These are phyloP conservation scores for Saccharomyces hybrid DNA, from an alignment of 1,139 yeast species.

Conservation along the genomic window DNA sequence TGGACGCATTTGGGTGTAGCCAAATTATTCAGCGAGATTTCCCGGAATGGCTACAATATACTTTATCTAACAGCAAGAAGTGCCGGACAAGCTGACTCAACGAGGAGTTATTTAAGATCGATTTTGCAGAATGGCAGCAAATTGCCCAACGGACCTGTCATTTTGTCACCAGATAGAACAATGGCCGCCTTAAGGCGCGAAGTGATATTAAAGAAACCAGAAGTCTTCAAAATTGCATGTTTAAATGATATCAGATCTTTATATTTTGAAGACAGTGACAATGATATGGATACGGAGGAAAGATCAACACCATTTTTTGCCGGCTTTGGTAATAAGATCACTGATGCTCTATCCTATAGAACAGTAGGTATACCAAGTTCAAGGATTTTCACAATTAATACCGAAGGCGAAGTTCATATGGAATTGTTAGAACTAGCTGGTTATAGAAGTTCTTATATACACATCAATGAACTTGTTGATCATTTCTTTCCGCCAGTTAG, in stretches of 20 bases:
- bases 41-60: slow-evolving; percentile 82
- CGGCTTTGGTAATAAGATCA: slow-evolving; percentile 93
- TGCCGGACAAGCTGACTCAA: slow-evolving; percentile 92
- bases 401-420: slow-evolving; percentile 96
- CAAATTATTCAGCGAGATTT: slow-evolving; percentile 75
- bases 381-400: slow-evolving; percentile 89
- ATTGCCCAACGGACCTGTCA: slow-evolving; percentile 89
- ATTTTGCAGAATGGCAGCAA: slow-evolving; percentile 67
- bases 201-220: slow-evolving; percentile 89
- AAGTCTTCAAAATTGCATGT: slow-evolving; percentile 97
- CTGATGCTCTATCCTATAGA: slow-evolving; percentile 93
- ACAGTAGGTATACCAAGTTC: slow-evolving; percentile 93
- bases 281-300: slow-evolving; percentile 16
- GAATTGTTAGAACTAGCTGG: slow-evolving; percentile 93
- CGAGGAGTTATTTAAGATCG: slow-evolving; percentile 74
- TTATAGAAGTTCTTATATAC: slow-evolving; percentile 76
- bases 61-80: slow-evolving; percentile 91
- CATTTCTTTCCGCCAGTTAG: slow-evolving; percentile 91
- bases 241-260: slow-evolving; percentile 74
- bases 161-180: slow-evolving; percentile 90
- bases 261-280: slow-evolving; percentile 32
- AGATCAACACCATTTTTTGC: slow-evolving; percentile 70
- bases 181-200: slow-evolving; percentile 92
- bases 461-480: slow-evolving; percentile 89
- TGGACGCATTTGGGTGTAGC: slow-evolving; percentile 99